phyloP scores from a whole-genome alignment of 2,329 filamentous ascomycete species.

The Ceratocystis albifundus region DNA sequence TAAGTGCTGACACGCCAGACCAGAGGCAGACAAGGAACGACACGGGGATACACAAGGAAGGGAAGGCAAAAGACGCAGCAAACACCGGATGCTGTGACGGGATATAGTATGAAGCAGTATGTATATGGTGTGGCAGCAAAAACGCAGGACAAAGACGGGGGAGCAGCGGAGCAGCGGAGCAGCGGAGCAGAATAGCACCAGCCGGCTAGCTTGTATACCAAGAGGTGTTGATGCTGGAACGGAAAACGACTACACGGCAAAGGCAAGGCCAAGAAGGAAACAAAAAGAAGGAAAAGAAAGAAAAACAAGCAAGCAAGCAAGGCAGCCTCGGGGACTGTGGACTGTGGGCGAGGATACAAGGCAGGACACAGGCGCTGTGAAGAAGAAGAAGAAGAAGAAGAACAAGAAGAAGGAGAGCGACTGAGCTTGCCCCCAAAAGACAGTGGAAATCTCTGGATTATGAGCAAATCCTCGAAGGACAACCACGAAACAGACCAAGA shows the following conservation, averaged over 20 bases:
- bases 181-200: background rate
- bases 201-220: background rate
- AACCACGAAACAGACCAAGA: conserved; percentile 17
- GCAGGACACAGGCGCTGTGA: background rate
- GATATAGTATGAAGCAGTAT: background rate
- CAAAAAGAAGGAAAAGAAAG: background rate
- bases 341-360: background rate
- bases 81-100: background rate
- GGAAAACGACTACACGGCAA: background rate
- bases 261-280: background rate
- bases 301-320: background rate
- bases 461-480: background rate
- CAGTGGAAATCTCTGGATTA: conserved; percentile 12
- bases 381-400: background rate
- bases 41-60: background rate
- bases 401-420: background rate
- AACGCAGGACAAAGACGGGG: background rate
- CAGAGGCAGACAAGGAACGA: background rate
- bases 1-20: background rate
- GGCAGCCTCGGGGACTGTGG: background rate
- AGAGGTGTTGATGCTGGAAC: background rate
- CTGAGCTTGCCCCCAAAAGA: background rate
- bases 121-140: background rate
- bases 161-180: background rate
- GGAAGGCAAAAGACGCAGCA: background rate